Evolutionary conservation across 352 stramenopile genomes (phyloP), one percentile per base, ranked within the genome.

Genomic region (Aphanomyces invadans): DNA sequence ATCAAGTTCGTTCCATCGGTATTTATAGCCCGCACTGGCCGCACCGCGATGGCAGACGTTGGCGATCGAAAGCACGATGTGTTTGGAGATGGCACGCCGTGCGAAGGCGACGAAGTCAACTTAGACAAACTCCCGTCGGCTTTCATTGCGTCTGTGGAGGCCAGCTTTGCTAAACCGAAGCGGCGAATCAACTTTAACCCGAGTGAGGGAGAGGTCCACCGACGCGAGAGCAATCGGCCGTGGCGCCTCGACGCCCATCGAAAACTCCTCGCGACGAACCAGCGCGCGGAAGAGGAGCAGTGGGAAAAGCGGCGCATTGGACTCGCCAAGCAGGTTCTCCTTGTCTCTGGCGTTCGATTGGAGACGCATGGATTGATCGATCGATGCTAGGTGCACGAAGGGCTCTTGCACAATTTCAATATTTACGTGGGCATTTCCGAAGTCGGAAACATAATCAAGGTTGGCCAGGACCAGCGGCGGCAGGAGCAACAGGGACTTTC

Each of bases 381-480:
- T 44, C 7, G 10, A 15, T 23, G 11, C 5, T 60, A 60, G 52
- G 52, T 64, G 3, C 82, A 91, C 51, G 76, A 89, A 39, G 79
- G 79, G 0, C 68, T 89, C 5, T 68, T 88, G 70, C 78, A 89
- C 71, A 86, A 78, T 36, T 89, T 77, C 62, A 76, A 73, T 25
- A 81, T 89, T 65, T 89, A 88, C 65, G 86, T 89, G 62, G 83
- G 79, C 15, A 73, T 89, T 23, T 73, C 80, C 0, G 80, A 91
- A 60, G 74, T 91, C 5, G 70, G 79, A 12, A 84, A 73, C 5
- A 54, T 91, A 15, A 63, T 89, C 46, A 86, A 86, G 39, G 75
- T 80, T n/a, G 80, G 79, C 0, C 70, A 87, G 19, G 32, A 69
- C 15, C 65, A 64, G 55, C 55, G 55, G 4, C 55, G 55, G 38